Evolutionary conservation across 1,284 basidiomycete species (phyloP), one percentile per base, ranked within the genome.

Genomic region (Puccinia brachypodii): DNA sequence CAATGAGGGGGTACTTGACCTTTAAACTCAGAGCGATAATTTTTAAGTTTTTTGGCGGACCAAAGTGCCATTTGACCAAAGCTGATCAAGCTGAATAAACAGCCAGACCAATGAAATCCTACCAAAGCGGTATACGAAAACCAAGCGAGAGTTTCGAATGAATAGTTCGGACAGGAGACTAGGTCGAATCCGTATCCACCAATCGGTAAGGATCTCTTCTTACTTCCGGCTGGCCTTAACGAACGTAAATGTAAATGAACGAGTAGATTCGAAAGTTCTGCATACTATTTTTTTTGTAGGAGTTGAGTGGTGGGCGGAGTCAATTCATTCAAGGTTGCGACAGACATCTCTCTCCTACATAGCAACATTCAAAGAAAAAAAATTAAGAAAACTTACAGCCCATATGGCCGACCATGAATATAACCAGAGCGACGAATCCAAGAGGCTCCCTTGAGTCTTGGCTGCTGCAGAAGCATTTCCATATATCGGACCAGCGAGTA

Each of bases 11-110:
- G 94, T 86, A 94, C 96, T 83, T 92, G 90, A 84, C 91, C 91
- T 53, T 94, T 94, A 85, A 98, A 98, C 87, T 98, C 96, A 86
- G 92, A 94, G 89, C 92, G 94, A 89, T 99, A 99, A 82, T 90
- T 90, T 83, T 88, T 89, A 86, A 98, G 95, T 88, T 98, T 99
- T 89, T 96, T 95, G 66, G 90, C 85, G 14, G 96, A 95, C 97
- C 96, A 99, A 14, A 90, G 84, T 33, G 89, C 88, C 95, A 98
- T 98, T 84, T 92, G 92, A 56, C 85, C 90, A 0, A 89, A 88
- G 2, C 90, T 90, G 73, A 94, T 90, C 25, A 89, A 88, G 66
- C 92, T 87, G 87, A 98, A 99, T 38, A 93, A 85, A 84, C 89
- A 90, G 33, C 92, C 93, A 92, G 85, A 83, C n/a, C 83, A 85